phyloP scores from a whole-genome alignment of 1,284 basidiomycete species.

The Apiotrichum veenhuisii region DNA sequence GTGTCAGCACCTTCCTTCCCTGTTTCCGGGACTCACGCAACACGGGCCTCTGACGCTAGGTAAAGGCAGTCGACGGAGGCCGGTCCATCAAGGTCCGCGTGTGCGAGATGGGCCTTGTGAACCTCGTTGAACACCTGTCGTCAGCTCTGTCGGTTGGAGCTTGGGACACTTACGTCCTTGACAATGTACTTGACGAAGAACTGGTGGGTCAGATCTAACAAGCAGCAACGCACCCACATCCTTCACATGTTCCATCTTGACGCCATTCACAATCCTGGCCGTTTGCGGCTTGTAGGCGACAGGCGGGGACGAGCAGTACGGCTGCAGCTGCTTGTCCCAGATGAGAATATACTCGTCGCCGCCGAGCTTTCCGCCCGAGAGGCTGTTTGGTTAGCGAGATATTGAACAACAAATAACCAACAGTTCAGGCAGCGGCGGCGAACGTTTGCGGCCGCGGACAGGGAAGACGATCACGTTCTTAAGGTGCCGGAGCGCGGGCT shows the following conservation, averaged over 20 bases:
- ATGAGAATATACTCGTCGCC: constrained; percentile 33
- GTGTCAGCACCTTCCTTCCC: not conserved
- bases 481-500: constrained; percentile 22
- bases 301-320: constrained; percentile 7
- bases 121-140: constrained; percentile 23
- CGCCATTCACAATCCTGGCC: constrained; percentile 16
- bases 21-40: constrained; percentile 26
- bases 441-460: constrained; percentile 11
- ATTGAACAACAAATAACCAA: not conserved
- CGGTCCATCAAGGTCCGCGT: constrained; percentile 23
- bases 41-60: constrained; percentile 21
- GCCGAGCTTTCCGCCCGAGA: constrained; percentile 31
- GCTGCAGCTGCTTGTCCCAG: constrained; percentile 26
- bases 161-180: constrained; percentile 19
- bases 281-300: constrained; percentile 16
- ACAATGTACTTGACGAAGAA: constrained; percentile 31
- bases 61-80: constrained; percentile 18
- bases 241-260: constrained; percentile 23
- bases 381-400: constrained; percentile 8
- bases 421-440: constrained; percentile 24
- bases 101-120: constrained; percentile 27
- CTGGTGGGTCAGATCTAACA: constrained; percentile 1
- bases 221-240: not conserved
- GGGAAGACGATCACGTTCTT: constrained; percentile 35
- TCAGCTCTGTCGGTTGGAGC: not conserved